Conservation (phyloP, 257 asterid genomes). For the Capsicum chinense region DNA sequence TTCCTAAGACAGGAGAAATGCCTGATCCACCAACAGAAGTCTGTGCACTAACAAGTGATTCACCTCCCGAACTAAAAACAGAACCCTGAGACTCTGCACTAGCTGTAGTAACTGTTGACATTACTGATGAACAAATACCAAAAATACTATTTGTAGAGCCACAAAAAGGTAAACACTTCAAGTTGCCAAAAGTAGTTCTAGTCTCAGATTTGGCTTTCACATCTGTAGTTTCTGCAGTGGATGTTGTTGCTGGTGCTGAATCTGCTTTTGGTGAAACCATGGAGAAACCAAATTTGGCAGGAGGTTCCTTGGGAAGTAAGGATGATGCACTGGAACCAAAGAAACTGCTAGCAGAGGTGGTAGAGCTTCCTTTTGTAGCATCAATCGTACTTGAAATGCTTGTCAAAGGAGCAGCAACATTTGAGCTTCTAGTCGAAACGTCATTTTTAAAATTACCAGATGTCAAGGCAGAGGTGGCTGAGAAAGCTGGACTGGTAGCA, state of each 20-base stretch:
- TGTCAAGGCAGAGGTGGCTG: constrained; percentile 36
- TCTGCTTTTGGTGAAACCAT: constrained; percentile 35
- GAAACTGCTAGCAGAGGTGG: constrained; percentile 38
- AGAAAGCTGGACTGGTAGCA: constrained; percentile 37
- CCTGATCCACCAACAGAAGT: constrained; percentile 35
- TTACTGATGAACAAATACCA: constrained; percentile 42
- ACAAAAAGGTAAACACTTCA: constrained; percentile 35
- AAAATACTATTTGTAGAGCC: constrained; percentile 45
- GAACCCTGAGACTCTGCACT: constrained; percentile 44
- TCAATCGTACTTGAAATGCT: constrained; percentile 39
- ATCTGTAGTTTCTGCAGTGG: constrained; percentile 42
- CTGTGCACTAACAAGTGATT: constrained; percentile 39
- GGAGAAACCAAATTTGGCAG: constrained; percentile 48
- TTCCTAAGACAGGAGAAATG: constrained; percentile 24
- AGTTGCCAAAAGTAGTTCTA: constrained; percentile 41
- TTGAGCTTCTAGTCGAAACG: constrained; percentile 35
- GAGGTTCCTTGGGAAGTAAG: constrained; percentile 37
- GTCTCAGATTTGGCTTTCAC: constrained; percentile 35
- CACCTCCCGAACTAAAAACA: constrained; percentile 42
- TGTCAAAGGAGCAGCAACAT: constrained; percentile 44
- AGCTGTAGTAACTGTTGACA: constrained; percentile 25
- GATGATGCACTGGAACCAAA: constrained; percentile 47
- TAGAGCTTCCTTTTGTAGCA: constrained; percentile 37
- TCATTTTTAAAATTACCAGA: constrained; percentile 41
- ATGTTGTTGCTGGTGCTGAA: constrained; percentile 40